A percentile compares a stretch with the other conserved stretches of the same genome.
These are phyloP conservation scores for Mortierella hygrophila DNA, from an alignment of 192 early-diverging fungal genomes.

Conservation along the genomic window DNA sequence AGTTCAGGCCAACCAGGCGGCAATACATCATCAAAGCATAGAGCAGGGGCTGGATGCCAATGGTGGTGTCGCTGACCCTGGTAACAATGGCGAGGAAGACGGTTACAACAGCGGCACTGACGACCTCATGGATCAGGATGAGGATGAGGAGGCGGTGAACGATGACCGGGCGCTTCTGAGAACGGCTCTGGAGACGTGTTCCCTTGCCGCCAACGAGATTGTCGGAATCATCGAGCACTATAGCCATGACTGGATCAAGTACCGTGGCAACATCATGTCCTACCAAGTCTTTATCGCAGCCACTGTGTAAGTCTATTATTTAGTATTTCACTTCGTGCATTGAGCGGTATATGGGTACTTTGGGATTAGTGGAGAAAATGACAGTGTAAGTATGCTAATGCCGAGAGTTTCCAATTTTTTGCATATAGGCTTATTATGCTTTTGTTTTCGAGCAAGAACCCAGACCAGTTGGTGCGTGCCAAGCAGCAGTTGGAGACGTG, in stretches of 20 bases:
- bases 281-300: conserved; percentile 3
- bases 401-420: background rate
- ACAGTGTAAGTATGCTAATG: background rate
- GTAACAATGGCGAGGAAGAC: background rate
- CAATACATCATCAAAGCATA: background rate
- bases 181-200: background rate
- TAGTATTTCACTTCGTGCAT: background rate
- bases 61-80: background rate
- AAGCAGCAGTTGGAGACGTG: background rate
- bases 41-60: background rate
- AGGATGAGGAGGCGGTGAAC: background rate
- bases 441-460: background rate
- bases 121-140: background rate
- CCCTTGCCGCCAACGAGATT: background rate
- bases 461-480: background rate
- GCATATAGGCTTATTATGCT: background rate
- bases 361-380: too few species aligned
- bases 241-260: background rate
- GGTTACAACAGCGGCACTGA: background rate
- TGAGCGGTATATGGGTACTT: background rate
- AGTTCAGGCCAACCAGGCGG: background rate
- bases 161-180: background rate
- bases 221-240: background rate
- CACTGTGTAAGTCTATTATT: background rate
- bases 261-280: background rate